phyloP scores from a whole-genome alignment of 257 asterid genomes.

The Coffea eugenioides region DNA sequence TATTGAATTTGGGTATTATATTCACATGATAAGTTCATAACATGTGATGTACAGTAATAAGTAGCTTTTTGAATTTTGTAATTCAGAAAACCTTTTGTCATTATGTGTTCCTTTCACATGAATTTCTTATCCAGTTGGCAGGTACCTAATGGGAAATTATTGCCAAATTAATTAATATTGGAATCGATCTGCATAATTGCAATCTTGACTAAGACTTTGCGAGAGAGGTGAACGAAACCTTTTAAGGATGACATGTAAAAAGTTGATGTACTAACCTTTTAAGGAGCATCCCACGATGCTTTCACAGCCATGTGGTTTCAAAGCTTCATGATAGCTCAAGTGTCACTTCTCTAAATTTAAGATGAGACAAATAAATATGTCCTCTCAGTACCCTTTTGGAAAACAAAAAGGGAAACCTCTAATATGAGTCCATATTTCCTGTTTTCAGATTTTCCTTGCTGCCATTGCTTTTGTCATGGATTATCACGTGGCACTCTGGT shows the following conservation, averaged over 20 bases:
- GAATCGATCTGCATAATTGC: not conserved
- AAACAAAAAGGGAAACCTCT: conserved; percentile 9
- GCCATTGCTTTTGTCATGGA: conserved; percentile 78
- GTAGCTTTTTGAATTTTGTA: not conserved
- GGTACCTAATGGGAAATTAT: not conserved
- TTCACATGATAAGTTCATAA: no score
- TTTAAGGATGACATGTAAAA: not conserved
- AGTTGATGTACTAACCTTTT: not conserved
- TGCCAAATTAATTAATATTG: not conserved
- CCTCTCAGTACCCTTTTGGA: not conserved
- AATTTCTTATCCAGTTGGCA: not conserved
- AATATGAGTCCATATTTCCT: conserved; percentile 20
- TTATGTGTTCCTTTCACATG: not conserved
- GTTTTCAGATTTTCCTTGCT: conserved; percentile 73
- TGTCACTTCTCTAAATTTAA: not conserved
- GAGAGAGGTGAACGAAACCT: not conserved
- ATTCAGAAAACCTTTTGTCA: not conserved
- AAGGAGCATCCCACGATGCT: no score
- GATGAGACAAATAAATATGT: not conserved
- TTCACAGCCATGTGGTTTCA: not conserved
- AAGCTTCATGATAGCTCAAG: not conserved
- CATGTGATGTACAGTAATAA: no score
- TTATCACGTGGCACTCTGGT: conserved; percentile 91
- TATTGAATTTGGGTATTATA: no score
- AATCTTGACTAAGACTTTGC: not conserved